phyloP scores from a whole-genome alignment of 305 asterid species.

The Coffea humblotiana region DNA sequence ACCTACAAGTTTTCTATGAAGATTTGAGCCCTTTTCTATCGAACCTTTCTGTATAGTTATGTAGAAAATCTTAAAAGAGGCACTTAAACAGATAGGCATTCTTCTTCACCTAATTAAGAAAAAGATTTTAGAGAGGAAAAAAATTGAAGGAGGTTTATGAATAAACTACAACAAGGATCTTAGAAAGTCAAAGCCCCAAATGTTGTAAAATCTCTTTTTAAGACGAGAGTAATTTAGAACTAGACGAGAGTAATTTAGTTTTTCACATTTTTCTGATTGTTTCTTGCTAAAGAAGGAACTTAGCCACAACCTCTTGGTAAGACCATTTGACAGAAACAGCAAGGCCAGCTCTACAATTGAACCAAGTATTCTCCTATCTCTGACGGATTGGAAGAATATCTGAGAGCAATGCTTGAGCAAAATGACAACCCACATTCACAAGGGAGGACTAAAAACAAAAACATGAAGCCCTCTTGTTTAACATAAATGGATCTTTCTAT shows the following conservation, averaged over 20 bases:
- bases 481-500: not conserved
- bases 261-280: not conserved
- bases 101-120: not conserved
- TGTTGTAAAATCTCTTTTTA: not conserved
- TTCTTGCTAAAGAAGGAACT: not conserved
- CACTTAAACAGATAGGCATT: not conserved
- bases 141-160: not conserved
- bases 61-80: not conserved
- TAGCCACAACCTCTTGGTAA: not conserved
- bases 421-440: not conserved
- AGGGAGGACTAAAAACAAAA: not conserved
- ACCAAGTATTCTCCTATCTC: not conserved
- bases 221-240: not conserved
- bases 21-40: not conserved
- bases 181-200: not conserved
- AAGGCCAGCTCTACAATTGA: not conserved
- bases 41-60: not conserved
- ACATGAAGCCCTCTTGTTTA: not conserved
- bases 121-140: not conserved
- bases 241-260: not conserved
- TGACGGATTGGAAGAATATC: not conserved
- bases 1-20: not conserved
- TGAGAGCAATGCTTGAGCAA: not conserved
- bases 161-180: not conserved
- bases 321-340: not conserved